Conservation (phyloP, 2,329 filamentous ascomycete genomes). For the Penicillium sp. region DNA sequence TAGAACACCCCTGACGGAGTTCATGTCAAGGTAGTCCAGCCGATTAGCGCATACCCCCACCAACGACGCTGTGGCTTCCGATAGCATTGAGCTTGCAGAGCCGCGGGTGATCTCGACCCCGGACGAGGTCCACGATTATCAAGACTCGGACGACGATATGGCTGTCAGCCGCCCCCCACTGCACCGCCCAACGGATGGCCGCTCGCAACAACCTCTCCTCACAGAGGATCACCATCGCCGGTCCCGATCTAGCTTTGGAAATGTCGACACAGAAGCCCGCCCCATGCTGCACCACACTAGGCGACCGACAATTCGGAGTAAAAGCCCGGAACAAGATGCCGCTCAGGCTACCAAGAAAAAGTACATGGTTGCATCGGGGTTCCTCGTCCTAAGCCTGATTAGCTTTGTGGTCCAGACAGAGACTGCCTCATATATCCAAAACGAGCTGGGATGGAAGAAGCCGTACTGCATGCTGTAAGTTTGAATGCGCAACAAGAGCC, state of each 20-base stretch:
- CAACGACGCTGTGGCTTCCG: slow-evolving; percentile 35
- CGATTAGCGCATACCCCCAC: neutral
- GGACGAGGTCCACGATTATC: slow-evolving; percentile 39
- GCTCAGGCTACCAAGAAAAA: slow-evolving; percentile 71
- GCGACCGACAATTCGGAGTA: slow-evolving; percentile 72
- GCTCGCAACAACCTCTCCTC: slow-evolving; percentile 57
- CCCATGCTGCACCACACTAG: slow-evolving; percentile 50
- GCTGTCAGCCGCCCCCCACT: slow-evolving; percentile 49
- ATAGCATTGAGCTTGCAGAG: slow-evolving; percentile 27
- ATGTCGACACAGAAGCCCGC: slow-evolving; percentile 36
- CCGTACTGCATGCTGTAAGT: slow-evolving; percentile 97
- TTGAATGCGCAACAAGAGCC: slow-evolving; percentile 3
- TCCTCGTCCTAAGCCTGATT: slow-evolving; percentile 78
- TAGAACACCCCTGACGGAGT: slow-evolving; percentile 6
- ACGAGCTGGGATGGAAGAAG: slow-evolving; percentile 91
- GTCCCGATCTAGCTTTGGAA: slow-evolving; percentile 30
- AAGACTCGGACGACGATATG: slow-evolving; percentile 48
- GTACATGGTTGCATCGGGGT: slow-evolving; percentile 84
- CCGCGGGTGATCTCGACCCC: slow-evolving; percentile 30
- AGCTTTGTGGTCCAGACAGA: slow-evolving; percentile 95
- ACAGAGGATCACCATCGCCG: slow-evolving; percentile 47
- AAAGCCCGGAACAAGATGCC: slow-evolving; percentile 68
- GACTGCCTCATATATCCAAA: slow-evolving; percentile 91
- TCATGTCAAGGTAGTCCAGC: slow-evolving; percentile 10
- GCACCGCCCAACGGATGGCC: slow-evolving; percentile 51